Base-by-base conservation (phyloP, 768 basidiomycete species). In the Tremella fuciformis region DNA sequence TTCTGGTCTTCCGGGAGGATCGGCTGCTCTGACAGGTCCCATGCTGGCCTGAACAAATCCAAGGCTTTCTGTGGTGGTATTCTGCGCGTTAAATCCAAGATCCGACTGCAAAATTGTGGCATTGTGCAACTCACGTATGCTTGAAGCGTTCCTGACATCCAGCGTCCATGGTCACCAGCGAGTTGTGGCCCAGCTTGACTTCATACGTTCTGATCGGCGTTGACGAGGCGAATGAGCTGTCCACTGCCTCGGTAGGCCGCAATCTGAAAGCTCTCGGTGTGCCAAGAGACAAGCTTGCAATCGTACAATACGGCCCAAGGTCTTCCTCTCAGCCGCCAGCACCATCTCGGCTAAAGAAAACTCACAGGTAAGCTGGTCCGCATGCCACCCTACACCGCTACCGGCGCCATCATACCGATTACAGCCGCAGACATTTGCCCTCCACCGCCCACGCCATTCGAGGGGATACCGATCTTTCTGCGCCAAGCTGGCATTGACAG, bases 131-230 rank as follows among this genome's bases (percentile, higher is more conserved):
- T 66, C 51, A 73, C 55, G 71, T 71, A 60, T 78, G 77, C 51
- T 78, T 77, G 66, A 58, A 78, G 11, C 70, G 53, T 56, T 78
- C 77, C 53, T 78, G 77, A 53, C 71, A 74, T 0, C 76, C 75
- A 3, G 68, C 73, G 49, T 76, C 69, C 77, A 78, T 78, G 53
- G 75, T 55, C 8, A 68, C 55, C 21, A 78, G 40, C 13, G 62
- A 70, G 52, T 78, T 78, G 53, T 78, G 76, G 1, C 62, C 63
- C 13, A 78, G 52, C 21, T 63, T 70, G 24, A 76, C 55, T 41
- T 76, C 73, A 59, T 76, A 78, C 9, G 76, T 78, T 46, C 77
- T 55, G 2, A 69, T 63, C 8, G 69, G 63, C 1, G 48, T 58
- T 9, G 37, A 34, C 3, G 46, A 50, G 2, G 74, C 63, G 24